Base-by-base conservation (phyloP, 441 rosid species). In the Aleurites moluccanus region DNA sequence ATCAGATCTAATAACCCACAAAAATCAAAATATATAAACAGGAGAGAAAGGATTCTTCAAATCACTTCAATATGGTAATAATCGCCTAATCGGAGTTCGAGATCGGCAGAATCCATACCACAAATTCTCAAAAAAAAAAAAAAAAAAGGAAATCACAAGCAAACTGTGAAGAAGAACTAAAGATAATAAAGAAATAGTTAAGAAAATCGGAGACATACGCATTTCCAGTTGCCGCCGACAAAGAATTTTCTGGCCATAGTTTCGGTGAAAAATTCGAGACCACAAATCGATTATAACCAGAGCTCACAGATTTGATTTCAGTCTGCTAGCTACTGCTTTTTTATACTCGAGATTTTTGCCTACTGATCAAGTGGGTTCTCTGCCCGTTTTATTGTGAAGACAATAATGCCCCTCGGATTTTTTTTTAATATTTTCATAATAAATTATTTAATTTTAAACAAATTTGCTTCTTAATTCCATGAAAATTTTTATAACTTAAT, bases 171-270 rank as follows among this genome's bases (percentile, higher is more conserved):
- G 28, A 15, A 23, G 40, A 33, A 18, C 11, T 23, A 49, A 44
- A 21, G 1, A 10, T 10, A 3, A 25, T 42, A 23, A 4, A 23
- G 18, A 10, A n/a, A 47, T 3, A 21, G 38, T 53, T 2, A 49
- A 44, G 27, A 27, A 25, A 59, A 61, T 61, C 64, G n/a, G 23
- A 77, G 35, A 72, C 89, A 5, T 85, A 89, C 91, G 77, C 93
- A 89, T 90, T 90, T 90, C 96, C 96, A 89, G 89, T 90, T 90
- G 82, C 96, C 96, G 73, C 90, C 93, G 82, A 90, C 87, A 82
- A 89, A 86, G 85, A 90, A 89, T 61, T 81, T 89, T 67, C 93
- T 81, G 77, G 68, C 89, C 96, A 89, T 89, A 30, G 57, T 70
- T 25, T 18, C 5, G 47, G 25, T 47, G 68, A 63, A 67, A 40